These are phyloP conservation scores for Iberis pinnata DNA, from an alignment of 345 rosid genomes.

Conservation along the genomic window DNA sequence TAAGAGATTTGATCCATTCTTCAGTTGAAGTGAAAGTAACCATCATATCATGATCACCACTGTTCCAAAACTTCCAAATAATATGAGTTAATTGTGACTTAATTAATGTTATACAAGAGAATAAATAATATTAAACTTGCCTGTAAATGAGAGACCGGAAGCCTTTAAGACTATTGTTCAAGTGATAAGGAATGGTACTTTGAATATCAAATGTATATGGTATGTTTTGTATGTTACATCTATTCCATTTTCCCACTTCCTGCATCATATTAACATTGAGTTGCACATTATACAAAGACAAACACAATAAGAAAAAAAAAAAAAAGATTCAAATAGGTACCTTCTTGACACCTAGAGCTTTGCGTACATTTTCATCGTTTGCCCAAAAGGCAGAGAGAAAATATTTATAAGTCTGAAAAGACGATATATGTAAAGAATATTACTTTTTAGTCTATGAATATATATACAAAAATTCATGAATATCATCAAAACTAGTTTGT, in stretches of 20 bases:
- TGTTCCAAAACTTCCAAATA: neutral
- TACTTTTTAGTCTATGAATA: neutral
- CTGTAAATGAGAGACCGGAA: constrained; percentile 24
- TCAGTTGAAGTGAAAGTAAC: constrained; percentile 53
- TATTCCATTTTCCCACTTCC: constrained; percentile 20
- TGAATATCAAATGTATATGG: constrained; percentile 13
- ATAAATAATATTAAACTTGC: too few relatives aligned
- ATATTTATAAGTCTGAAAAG: constrained; percentile 25
- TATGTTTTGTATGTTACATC: constrained; percentile 24
- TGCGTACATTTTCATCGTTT: constrained; percentile 32
- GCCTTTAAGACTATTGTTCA: constrained; percentile 26
- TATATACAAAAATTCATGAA: too few relatives aligned
- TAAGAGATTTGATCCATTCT: constrained; percentile 53
- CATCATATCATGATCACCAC: constrained; percentile 61
- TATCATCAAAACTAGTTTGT: too few relatives aligned
- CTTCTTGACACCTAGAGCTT: constrained; percentile 29
- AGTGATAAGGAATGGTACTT: constrained; percentile 10
- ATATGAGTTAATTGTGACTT: too few relatives aligned
- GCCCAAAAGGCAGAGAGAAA: constrained; percentile 32
- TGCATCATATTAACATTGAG: neutral
- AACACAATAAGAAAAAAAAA: neutral
- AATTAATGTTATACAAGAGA: too few relatives aligned
- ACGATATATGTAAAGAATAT: neutral
- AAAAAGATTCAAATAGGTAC: neutral
- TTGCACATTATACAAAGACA: neutral